These are phyloP conservation scores for Botrytis hyacinthi DNA, from an alignment of 2,329 filamentous ascomycete genomes.

Conservation along the genomic window DNA sequence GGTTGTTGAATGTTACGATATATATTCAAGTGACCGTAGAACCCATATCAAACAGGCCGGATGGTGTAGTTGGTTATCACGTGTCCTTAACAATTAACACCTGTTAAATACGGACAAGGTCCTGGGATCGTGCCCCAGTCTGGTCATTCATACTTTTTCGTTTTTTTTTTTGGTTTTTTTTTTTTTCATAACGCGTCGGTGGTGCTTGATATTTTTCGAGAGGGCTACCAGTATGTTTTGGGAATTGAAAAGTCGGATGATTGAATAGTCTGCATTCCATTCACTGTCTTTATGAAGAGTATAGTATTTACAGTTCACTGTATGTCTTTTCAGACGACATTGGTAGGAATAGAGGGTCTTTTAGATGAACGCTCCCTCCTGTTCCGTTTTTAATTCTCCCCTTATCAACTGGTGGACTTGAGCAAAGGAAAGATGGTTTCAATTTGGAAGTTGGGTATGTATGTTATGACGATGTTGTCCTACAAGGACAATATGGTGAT, in stretches of 20 bases:
- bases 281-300: too few relatives aligned
- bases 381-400: background rate
- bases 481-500: too few relatives aligned
- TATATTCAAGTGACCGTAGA: fast-evolving
- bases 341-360: background rate
- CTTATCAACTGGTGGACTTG: background rate
- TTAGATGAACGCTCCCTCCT: too few relatives aligned
- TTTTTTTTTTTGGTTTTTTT: background rate
- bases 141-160: background rate
- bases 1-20: background rate
- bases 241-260: too few relatives aligned
- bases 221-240: background rate
- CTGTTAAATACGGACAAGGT: slow-evolving; percentile 7
- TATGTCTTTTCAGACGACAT: background rate
- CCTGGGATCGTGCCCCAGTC: slow-evolving; percentile 12
- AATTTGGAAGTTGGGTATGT: background rate
- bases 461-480: background rate
- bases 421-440: background rate
- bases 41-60: background rate
- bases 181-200: background rate
- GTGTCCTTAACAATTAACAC: slow-evolving; percentile 5
- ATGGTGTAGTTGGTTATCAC: slow-evolving; percentile 15
- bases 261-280: too few relatives aligned
- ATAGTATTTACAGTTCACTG: too few relatives aligned
- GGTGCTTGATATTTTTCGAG: background rate